phyloP scores from a whole-genome alignment of 164 flowering plant genomes.

The Berberis thunbergii region DNA sequence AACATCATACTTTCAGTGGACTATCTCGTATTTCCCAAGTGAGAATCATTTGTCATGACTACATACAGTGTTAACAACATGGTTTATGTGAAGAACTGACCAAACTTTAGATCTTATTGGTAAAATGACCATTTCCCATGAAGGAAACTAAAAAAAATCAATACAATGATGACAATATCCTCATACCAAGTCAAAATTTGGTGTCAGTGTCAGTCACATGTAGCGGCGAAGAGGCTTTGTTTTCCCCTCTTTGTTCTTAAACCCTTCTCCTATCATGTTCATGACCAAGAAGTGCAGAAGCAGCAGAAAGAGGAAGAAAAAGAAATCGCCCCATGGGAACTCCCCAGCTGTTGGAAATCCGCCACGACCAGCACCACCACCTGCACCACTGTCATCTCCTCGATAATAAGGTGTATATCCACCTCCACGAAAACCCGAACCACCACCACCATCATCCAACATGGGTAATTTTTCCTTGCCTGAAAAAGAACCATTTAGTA shows the following conservation, averaged over 20 bases:
- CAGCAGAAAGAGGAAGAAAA: constrained; percentile 2
- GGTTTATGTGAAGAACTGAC: too few species aligned
- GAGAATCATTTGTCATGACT: too few species aligned
- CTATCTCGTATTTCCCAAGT: too few species aligned
- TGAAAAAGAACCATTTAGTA: neutral
- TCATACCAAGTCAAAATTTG: too few species aligned
- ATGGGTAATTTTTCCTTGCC: constrained; percentile 2
- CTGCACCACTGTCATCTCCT: neutral
- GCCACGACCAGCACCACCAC: neutral
- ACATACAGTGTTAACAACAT: too few species aligned
- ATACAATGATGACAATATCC: too few species aligned
- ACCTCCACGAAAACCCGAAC: constrained; percentile 2
- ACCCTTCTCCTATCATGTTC: constrained; percentile 1
- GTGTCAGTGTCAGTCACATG: neutral
- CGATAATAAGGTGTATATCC: constrained; percentile 6
- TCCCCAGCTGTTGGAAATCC: neutral
- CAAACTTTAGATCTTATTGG: too few species aligned
- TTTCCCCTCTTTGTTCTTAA: neutral
- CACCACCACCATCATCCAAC: constrained; percentile 2
- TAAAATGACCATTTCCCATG: too few species aligned
- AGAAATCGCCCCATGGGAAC: constrained; percentile 2
- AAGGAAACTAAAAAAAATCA: too few species aligned
- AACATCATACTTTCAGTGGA: too few species aligned
- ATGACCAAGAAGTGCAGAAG: constrained; percentile 3
- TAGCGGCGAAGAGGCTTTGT: constrained; percentile 1